Conservation (phyloP, 345 rosid genomes). For the Lumnitzera racemosa region DNA sequence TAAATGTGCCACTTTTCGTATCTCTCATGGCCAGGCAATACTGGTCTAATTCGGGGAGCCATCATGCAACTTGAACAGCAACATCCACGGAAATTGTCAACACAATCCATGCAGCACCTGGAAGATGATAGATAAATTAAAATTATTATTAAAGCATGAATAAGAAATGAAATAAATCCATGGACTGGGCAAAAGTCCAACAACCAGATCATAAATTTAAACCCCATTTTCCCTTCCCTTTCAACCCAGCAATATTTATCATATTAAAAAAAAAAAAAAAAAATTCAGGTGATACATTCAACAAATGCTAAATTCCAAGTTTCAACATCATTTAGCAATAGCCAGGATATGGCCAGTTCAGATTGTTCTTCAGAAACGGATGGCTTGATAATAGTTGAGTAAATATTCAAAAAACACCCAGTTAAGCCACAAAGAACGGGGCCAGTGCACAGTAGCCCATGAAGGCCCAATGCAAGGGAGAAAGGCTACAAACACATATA, state of each 20-base stretch:
- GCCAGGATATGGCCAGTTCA: too few species aligned
- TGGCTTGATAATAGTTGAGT: too few species aligned
- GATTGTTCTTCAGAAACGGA: too few species aligned
- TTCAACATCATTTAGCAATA: too few species aligned
- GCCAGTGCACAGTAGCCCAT: not conserved
- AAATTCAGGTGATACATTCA: too few species aligned
- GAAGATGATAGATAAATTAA: not conserved
- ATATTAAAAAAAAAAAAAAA: too few species aligned
- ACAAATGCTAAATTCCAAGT: too few species aligned
- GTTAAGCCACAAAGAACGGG: not conserved
- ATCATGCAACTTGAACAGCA: slow-evolving; percentile 58
- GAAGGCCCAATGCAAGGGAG: not conserved
- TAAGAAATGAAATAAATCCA: not conserved
- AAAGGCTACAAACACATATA: not conserved
- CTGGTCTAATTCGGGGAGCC: slow-evolving; percentile 76
- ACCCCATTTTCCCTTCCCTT: too few species aligned
- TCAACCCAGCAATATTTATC: too few species aligned
- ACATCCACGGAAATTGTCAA: slow-evolving; percentile 56
- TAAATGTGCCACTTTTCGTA: slow-evolving; percentile 80
- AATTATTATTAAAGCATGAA: not conserved
- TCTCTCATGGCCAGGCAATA: slow-evolving; percentile 68
- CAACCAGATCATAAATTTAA: too few species aligned
- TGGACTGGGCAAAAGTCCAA: too few species aligned
- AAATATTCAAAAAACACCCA: not conserved
- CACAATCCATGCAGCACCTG: slow-evolving; percentile 68